Evolutionary conservation across 2,329 filamentous ascomycete species (phyloP).

Genomic region (Nemania diffusa): DNA sequence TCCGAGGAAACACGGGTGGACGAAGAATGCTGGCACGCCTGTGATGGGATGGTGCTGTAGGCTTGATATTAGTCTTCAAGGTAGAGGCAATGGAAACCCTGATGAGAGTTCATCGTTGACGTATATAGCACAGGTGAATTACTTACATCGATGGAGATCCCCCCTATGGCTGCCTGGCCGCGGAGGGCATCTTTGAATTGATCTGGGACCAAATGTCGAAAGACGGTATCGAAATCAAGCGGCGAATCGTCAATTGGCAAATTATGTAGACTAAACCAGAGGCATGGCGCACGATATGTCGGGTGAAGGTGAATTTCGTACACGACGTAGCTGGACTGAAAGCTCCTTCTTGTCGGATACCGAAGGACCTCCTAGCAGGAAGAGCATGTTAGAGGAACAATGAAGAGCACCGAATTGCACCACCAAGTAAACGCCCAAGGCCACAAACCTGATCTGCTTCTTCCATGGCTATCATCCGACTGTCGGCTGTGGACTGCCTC

Average conservation of each 20-base stretch:
- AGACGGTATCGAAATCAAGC: constrained; percentile 74
- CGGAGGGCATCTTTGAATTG: constrained; percentile 71
- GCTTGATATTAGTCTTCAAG: constrained; percentile 48
- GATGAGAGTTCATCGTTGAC: constrained; percentile 49
- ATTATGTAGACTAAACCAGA: constrained; percentile 77
- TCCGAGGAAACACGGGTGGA: constrained; percentile 91
- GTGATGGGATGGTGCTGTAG: constrained; percentile 83
- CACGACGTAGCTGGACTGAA: constrained; percentile 62
- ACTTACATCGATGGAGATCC: constrained; percentile 81
- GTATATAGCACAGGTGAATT: constrained; percentile 46
- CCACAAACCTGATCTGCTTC: constrained; percentile 61
- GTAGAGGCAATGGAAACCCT: constrained; percentile 56
- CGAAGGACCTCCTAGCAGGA: constrained; percentile 54
- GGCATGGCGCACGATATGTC: constrained; percentile 77
- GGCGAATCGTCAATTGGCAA: constrained; percentile 65
- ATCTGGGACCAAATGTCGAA: constrained; percentile 75
- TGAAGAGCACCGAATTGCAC: neutral
- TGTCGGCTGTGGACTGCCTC: constrained; percentile 49
- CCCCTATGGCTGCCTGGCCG: constrained; percentile 72
- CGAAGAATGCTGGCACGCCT: constrained; percentile 82
- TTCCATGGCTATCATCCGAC: constrained; percentile 62
- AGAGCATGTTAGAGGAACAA: constrained; percentile 17
- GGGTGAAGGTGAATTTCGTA: constrained; percentile 82
- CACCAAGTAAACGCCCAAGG: constrained; percentile 9
- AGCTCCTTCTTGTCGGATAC: constrained; percentile 40